A percentile compares a stretch with the other conserved stretches of the same genome.
Evolutionary conservation across 139 green algal genomes (phyloP).

Genomic region (Chlamydomonas sphaeroides): DNA sequence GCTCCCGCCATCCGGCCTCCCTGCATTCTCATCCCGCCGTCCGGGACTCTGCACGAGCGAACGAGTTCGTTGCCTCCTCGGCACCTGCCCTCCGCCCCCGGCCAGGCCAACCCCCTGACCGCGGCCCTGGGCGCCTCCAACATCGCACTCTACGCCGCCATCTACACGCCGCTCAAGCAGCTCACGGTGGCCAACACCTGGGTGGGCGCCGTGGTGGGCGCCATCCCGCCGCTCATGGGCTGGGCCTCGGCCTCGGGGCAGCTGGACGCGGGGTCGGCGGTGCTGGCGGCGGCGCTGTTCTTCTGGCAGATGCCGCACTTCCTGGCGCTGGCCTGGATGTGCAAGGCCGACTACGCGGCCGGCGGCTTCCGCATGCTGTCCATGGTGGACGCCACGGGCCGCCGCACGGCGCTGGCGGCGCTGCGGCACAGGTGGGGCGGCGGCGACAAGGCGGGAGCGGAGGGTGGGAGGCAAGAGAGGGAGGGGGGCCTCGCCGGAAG

Average conservation of each 20-base stretch:
- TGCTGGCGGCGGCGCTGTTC: constrained; percentile 92
- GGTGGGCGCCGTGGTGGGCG: constrained; percentile 97
- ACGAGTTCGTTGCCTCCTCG: no score
- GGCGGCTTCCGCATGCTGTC: constrained; percentile 94
- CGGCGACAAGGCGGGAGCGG: no score
- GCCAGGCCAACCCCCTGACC: constrained; percentile 87
- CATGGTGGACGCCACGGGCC: constrained; percentile 82
- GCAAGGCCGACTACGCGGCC: constrained; percentile 86
- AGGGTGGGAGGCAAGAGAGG: no score
- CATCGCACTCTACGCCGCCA: constrained; percentile 93
- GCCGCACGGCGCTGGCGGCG: constrained; percentile 80
- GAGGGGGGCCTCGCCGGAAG: no score
- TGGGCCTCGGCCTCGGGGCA: constrained; percentile 84
- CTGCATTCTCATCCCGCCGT: no score
- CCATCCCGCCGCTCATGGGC: constrained; percentile 97
- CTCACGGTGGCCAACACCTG: constrained; percentile 87
- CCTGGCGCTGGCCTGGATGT: constrained; percentile 96
- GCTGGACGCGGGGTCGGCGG: constrained; percentile 63
- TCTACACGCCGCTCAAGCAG: constrained; percentile 98
- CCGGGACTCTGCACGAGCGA: no score
- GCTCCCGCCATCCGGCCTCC: no score
- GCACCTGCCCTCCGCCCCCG: no score
- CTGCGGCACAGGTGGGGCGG: constrained; percentile 79
- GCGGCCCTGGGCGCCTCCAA: constrained; percentile 90
- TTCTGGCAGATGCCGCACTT: constrained; percentile 99